These are phyloP conservation scores for Candida insectalens DNA, from an alignment of 805 yeast genomes.

Conservation along the genomic window DNA sequence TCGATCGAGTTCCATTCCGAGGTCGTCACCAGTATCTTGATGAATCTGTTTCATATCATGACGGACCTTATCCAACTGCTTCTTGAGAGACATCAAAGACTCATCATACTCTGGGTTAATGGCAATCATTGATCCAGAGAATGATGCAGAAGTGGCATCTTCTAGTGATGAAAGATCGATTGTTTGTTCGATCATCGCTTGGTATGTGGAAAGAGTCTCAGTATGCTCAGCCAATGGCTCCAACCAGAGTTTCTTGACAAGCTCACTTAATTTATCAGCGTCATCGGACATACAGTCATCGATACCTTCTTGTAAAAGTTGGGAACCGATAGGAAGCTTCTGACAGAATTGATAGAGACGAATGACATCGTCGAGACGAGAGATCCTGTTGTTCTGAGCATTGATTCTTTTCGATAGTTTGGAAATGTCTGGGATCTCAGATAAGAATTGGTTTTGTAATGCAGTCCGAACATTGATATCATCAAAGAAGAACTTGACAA, in stretches of 20 bases:
- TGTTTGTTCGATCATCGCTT: constrained; percentile 86
- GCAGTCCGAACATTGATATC: constrained; percentile 58
- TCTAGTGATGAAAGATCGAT: constrained; percentile 80
- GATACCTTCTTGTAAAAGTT: constrained; percentile 35
- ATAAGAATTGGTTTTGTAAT: constrained; percentile 57
- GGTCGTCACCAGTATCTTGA: constrained; percentile 56
- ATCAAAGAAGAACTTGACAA: constrained; percentile 68
- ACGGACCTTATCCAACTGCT: constrained; percentile 44
- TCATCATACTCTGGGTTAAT: constrained; percentile 89
- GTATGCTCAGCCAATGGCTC: constrained; percentile 41
- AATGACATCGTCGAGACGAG: constrained; percentile 80
- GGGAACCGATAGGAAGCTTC: constrained; percentile 59
- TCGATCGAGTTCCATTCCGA: constrained; percentile 76
- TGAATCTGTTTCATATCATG: constrained; percentile 52
- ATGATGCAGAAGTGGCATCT: constrained; percentile 48
- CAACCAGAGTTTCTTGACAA: constrained; percentile 47
- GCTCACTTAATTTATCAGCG: constrained; percentile 14
- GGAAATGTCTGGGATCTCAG: constrained; percentile 74
- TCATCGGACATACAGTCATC: constrained; percentile 22
- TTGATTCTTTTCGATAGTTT: constrained; percentile 62
- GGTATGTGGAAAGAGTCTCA: constrained; percentile 51
- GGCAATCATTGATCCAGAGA: constrained; percentile 34
- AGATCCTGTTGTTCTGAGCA: constrained; percentile 26
- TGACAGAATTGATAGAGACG: constrained; percentile 74
- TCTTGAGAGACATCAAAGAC: constrained; percentile 50